Base-by-base conservation (phyloP, 768 basidiomycete species). In the Lepiota brunneoincarnata region DNA sequence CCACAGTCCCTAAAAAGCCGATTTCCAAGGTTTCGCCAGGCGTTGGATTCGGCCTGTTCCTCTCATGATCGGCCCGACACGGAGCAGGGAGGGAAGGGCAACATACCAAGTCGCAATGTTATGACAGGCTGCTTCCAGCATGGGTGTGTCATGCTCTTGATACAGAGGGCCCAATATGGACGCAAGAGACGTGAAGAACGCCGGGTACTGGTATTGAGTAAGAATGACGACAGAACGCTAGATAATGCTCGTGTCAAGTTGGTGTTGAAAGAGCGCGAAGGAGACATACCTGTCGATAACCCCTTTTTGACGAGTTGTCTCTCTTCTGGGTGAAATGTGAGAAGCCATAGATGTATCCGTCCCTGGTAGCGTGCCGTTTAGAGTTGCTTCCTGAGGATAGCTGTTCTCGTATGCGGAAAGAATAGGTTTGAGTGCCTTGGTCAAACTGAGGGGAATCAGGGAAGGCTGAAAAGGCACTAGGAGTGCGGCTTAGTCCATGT, bases 391-490 rank as follows among this genome's bases (percentile, higher is more conserved):
- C 26, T n/a, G 66, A 55, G 0, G 35, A 57, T 51, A 4, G 68
- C 60, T 48, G 74, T 61, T 78, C 78, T 46, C 91, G 83, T 49
- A 96, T 81, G 46, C 93, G 85, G 72, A 96, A 96, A 0, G 91
- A 93, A 67, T 96, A 93, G 1, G 79, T 76, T 63, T 91, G 85
- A 0, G 84, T 83, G 5, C 93, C 93, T 64, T 95, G 86, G 42
- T 90, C 85, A 54, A 92, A 92, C 51, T 91, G 84, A 1, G 84
- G 71, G 0, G 93, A 93, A 64, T 98, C 94, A 0, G 94, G 94
- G 63, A 98, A 93, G 1, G 92, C 84, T 6, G 89, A 91, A 67
- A 98, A 98, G 2, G 93, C 91, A 51, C 94, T 97, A 58, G 45
- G 48, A 17, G 41, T 21, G 23, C n/a, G 20, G 7, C 11, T 59